phyloP scores from a whole-genome alignment of 352 stramenopile genomes.

The Pythium dissimile region DNA sequence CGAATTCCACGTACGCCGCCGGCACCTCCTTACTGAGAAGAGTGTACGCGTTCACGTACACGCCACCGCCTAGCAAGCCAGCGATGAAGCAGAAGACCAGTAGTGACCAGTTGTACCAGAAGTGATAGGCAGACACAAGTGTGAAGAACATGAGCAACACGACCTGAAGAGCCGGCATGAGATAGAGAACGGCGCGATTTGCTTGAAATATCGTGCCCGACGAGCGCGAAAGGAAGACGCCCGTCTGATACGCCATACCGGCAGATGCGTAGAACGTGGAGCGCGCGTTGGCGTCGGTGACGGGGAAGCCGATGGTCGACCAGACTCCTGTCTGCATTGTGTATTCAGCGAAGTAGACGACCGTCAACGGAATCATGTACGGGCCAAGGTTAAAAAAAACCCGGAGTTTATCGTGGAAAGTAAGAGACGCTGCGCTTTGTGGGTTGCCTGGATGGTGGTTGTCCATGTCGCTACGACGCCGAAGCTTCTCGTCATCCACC shows the following conservation, averaged over 20 bases:
- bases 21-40: slow-evolving; percentile 82
- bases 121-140: slow-evolving; percentile 70
- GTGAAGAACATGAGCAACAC: slow-evolving; percentile 88
- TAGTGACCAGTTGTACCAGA: slow-evolving; percentile 86
- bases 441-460: not conserved
- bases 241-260: slow-evolving; percentile 90
- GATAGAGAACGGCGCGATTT: slow-evolving; percentile 72
- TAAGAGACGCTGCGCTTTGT: slow-evolving; percentile 29
- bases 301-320: slow-evolving; percentile 93
- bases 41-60: slow-evolving; percentile 92
- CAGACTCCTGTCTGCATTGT: slow-evolving; percentile 92
- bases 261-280: slow-evolving; percentile 88
- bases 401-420: slow-evolving; percentile 48
- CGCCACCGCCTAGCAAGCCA: slow-evolving; percentile 84
- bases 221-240: slow-evolving; percentile 91
- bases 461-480: not conserved
- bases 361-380: slow-evolving; percentile 89
- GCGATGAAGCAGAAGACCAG: slow-evolving; percentile 82
- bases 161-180: slow-evolving; percentile 87
- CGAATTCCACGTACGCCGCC: slow-evolving; percentile 77
- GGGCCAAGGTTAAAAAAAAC: slow-evolving; percentile 83
- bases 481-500: not conserved
- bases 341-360: slow-evolving; percentile 94
- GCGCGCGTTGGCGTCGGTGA: slow-evolving; percentile 61
- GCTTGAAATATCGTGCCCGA: slow-evolving; percentile 83